A percentile compares a stretch with the other conserved stretches of the same genome.
Conservation (phyloP, 2,329 filamentous ascomycete genomes). For the Fusarium keratoplasticum region DNA sequence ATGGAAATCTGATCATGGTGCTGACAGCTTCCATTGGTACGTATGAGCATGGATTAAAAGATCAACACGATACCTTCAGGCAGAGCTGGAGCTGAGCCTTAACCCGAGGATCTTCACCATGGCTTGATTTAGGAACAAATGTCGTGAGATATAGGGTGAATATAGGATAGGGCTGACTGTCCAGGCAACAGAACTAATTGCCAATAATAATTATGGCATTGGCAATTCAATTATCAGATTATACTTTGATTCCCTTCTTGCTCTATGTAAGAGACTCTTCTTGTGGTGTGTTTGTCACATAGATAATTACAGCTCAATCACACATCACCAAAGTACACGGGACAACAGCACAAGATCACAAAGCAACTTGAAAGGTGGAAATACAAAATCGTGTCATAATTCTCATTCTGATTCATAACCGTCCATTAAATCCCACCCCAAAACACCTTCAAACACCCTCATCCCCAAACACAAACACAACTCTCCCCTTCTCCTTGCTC, state of each 20-base stretch:
- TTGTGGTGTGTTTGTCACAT: background rate
- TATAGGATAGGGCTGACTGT: background rate
- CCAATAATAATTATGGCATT: background rate
- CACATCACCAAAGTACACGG: background rate
- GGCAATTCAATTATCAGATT: fast-evolving
- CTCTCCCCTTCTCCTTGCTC: constrained; percentile 37
- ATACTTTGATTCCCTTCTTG: background rate
- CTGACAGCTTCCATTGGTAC: background rate
- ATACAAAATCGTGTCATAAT: background rate
- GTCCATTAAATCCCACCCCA: background rate
- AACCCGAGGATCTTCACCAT: background rate
- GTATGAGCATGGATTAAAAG: background rate
- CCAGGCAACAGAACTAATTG: background rate
- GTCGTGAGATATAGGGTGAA: background rate
- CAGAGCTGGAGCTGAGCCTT: background rate
- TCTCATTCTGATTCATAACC: background rate
- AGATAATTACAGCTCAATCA: background rate
- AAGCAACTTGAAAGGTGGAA: background rate
- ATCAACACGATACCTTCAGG: background rate
- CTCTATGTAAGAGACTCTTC: background rate
- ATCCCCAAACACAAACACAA: constrained; percentile 46
- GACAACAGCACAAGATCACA: background rate
- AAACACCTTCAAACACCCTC: background rate
- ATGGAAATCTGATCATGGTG: background rate
- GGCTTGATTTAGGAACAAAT: background rate